These are phyloP conservation scores for Candida sanyaensis DNA, from an alignment of 1,139 yeast genomes.

Conservation along the genomic window DNA sequence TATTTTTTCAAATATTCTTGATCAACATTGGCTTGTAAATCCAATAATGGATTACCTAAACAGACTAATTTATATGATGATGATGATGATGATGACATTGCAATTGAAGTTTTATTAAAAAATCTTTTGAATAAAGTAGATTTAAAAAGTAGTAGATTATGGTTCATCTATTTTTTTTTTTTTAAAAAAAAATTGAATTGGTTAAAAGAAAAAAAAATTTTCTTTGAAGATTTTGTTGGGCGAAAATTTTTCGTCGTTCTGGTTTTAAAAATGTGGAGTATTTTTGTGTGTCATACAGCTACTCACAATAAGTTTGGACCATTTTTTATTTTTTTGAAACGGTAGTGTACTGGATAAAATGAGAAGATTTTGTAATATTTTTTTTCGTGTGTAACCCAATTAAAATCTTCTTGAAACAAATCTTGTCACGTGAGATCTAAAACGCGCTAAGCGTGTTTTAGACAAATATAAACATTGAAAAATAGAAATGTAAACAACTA, in stretches of 20 bases:
- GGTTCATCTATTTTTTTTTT: background rate
- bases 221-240: slow-evolving; percentile 1
- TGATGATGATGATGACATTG: slow-evolving; percentile 26
- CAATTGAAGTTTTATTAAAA: background rate
- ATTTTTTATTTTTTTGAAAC: too few relatives aligned
- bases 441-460: too few relatives aligned
- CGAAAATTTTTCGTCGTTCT: background rate
- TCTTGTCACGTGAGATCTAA: too few relatives aligned
- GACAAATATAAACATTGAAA: too few relatives aligned
- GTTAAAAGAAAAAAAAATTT: background rate
- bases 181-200: background rate
- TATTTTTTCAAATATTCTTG: slow-evolving; percentile 74
- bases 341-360: too few relatives aligned
- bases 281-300: too few relatives aligned
- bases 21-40: slow-evolving; percentile 80
- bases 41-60: slow-evolving; percentile 72
- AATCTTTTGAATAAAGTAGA: background rate
- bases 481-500: too few relatives aligned
- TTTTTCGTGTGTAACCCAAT: too few relatives aligned
- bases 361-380: too few relatives aligned
- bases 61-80: slow-evolving; percentile 41
- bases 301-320: too few relatives aligned
- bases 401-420: too few relatives aligned
- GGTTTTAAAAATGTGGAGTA: background rate
- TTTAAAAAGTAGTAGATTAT: background rate